Evolutionary conservation across 306 rosid genomes (phyloP), one percentile per base, ranked within the genome.

Genomic region (Adenanthera pavonina): DNA sequence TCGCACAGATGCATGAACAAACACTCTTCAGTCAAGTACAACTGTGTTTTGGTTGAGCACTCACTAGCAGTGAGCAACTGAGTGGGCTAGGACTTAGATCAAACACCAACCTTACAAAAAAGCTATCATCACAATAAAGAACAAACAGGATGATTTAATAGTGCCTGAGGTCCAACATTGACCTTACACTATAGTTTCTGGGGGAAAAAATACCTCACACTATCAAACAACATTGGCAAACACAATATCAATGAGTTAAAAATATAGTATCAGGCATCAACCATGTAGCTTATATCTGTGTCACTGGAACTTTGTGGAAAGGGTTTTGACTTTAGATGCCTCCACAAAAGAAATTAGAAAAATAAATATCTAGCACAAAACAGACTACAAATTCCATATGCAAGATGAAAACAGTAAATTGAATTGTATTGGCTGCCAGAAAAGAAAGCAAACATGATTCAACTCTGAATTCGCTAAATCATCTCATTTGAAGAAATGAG

Each of bases 111-210:
- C 36, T 34, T 7, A 65, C 46, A 15, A 11, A 35, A 79, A 35
- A 59, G 40, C 40, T 16, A 82, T 69, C 78, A 16, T 25, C 57
- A 3, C 60, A 40, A 44, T 73, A 74, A n/a, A n/a, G n/a, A n/a
- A n/a, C n/a, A n/a, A 49, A 77, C 69, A 17, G 40, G 49, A 53
- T 53, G 60, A 16, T 16, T 17, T 53, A 8, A 15, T 3, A 15
- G 2, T 15, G 17, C n/a, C 44, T 69, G 36, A 71, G 13, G 85
- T 40, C n/a, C 64, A 46, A 51, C 44, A 73, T 17, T 77, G 54
- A 70, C 46, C 67, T 79, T 54, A 5, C 5, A 25, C 30, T 3
- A 7, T 48, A 0, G 1, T 48, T 48, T 48, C 16, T 2, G 12
- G 14, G 53, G 14, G 15, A 12, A 48, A 12, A n/a, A n/a, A n/a